Percentiles rank a stretch among this genome's conserved stretches.
phyloP scores from a whole-genome alignment of 257 asterid genomes.

The Linaria vulgaris region DNA sequence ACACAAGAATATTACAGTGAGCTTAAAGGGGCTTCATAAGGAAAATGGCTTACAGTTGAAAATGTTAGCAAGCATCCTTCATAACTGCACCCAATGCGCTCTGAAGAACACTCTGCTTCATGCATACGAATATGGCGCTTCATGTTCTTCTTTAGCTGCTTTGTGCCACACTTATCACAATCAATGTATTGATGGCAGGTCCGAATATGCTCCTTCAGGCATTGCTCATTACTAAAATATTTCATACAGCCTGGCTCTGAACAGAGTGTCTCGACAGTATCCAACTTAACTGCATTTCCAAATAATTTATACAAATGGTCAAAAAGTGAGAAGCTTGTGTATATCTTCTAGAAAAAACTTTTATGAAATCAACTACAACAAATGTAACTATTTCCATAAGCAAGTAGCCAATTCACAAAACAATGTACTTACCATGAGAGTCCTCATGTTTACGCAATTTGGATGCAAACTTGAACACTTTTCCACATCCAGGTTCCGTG shows the following conservation, averaged over 20 bases:
- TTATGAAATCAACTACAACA: not conserved
- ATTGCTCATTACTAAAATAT: constrained; percentile 62
- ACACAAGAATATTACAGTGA: not conserved
- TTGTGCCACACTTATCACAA: constrained; percentile 73
- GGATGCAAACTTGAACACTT: constrained; percentile 66
- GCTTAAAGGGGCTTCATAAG: not conserved
- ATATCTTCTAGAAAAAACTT: not conserved
- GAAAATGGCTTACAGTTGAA: constrained; percentile 53
- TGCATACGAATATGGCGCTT: constrained; percentile 78
- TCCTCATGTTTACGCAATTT: constrained; percentile 66
- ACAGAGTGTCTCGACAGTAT: constrained; percentile 71
- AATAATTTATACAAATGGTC: not conserved
- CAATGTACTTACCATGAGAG: constrained; percentile 59
- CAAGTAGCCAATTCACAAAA: too few relatives aligned
- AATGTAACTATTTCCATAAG: too few relatives aligned
- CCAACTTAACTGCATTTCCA: constrained; percentile 65
- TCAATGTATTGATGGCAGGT: constrained; percentile 62
- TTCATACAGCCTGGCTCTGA: constrained; percentile 83
- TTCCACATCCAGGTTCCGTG: constrained; percentile 74
- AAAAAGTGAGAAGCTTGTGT: not conserved
- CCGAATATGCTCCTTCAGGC: constrained; percentile 70
- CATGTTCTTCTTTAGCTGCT: constrained; percentile 80
- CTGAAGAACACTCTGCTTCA: constrained; percentile 36
- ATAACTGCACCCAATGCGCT: constrained; percentile 52
- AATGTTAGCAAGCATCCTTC: constrained; percentile 59